phyloP scores from a whole-genome alignment of 208 protist species.

The Balamuthia mandrillaris region DNA sequence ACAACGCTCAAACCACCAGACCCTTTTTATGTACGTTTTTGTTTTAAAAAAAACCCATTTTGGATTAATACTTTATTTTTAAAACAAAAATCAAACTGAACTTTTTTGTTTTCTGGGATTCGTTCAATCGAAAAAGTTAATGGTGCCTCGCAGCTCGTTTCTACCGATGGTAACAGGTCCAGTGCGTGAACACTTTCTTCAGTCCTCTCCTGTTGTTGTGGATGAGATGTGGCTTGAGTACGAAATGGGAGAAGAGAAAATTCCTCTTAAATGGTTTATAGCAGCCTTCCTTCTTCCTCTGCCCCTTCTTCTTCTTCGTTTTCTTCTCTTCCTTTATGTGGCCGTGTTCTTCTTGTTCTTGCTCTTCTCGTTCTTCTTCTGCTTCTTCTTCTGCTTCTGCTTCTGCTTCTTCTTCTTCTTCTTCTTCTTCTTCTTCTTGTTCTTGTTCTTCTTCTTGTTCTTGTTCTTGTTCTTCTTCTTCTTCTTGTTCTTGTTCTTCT shows the following conservation, averaged over 20 bases:
- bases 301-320: not conserved
- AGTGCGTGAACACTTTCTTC: conserved; percentile 20
- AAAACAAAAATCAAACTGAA: not conserved
- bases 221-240: conserved; percentile 32
- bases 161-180: not conserved
- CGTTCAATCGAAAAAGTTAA: no score
- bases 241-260: no score
- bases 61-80: not conserved
- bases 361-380: no score
- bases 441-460: no score
- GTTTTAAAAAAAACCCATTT: no score
- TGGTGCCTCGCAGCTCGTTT: not conserved
- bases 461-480: no score
- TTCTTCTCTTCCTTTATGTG: no score
- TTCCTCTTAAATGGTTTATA: not conserved
- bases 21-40: conserved; percentile 27
- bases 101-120: no score
- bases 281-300: not conserved
- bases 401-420: not conserved
- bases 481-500: no score
- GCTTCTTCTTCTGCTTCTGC: no score
- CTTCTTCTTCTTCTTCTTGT: not conserved
- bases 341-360: no score
- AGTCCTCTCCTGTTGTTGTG: not conserved
- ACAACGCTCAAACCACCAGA: conserved; percentile 37